Base-by-base conservation (phyloP, 768 basidiomycete species). In the Lactarius psammicola region DNA sequence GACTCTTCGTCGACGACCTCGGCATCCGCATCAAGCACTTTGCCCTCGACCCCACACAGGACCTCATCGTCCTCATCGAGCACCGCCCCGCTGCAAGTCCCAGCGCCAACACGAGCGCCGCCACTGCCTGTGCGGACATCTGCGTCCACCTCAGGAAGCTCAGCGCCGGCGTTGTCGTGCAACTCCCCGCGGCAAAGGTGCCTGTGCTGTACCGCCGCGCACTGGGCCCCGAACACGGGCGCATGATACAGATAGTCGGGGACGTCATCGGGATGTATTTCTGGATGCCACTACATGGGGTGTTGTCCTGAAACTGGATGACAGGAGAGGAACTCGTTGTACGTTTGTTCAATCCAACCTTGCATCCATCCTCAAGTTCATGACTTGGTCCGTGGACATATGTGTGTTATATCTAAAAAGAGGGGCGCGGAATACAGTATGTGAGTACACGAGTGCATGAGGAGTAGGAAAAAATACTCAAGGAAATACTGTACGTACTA, bases 11-110 rank as follows among this genome's bases (percentile, higher is more conserved):
- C 18, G 72, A 75, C 1, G 76, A 83, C 34, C 49, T 85, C 0
- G 79, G 77, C 1, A 55, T 84, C 11, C 64, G 73, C 10, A 77
- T 79, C 44, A 77, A 82, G 51, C 86, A 87, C 69, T 85, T 87
- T 65, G 85, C 84, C 0, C 82, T 87, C n/a, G 87, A 88, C 68
- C 85, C 87, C 0, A 80, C n/a, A n/a, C n/a, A n/a, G n/a, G n/a
- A n/a, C n/a, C n/a, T n/a, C n/a, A n/a, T n/a, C n/a, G n/a, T n/a
- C 9, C 71, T 84, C 20, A 72, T 85, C 20, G 69, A 72, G n/a
- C 63, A 65, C 23, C 56, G 44, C 2, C 44, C 54, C 11, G 55
- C 30, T 1, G 26, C n/a, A 17, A 42, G 56, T 1, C 63, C 57
- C 3, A 40, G 33, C 9, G 30, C 57, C 2, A 54, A 30, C 9